A percentile compares a stretch with the other conserved stretches of the same genome.
These are phyloP conservation scores for Fragilariopsis cylindrus DNA, from an alignment of 108 stramenopile genomes.

Conservation along the genomic window DNA sequence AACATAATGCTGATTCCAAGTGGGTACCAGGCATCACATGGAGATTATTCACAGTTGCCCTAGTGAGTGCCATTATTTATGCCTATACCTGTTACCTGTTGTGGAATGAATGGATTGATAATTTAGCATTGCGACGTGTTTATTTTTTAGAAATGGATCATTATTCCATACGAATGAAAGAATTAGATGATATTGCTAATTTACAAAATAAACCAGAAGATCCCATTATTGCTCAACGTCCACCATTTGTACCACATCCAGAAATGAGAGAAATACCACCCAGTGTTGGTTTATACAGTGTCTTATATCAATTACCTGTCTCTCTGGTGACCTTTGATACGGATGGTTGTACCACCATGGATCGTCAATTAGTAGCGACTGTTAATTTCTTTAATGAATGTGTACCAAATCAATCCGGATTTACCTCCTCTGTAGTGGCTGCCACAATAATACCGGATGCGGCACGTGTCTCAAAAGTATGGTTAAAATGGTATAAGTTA, in stretches of 20 bases:
- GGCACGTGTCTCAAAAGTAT: constrained; percentile 58
- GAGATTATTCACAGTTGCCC: neutral
- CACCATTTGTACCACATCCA: constrained; percentile 79
- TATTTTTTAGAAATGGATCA: constrained; percentile 76
- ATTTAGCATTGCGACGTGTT: constrained; percentile 64
- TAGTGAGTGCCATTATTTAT: constrained; percentile 23
- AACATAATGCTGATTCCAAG: neutral
- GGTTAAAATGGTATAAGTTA: constrained; percentile 79
- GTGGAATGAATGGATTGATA: constrained; percentile 50
- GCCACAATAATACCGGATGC: constrained; percentile 81
- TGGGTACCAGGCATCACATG: constrained; percentile 15
- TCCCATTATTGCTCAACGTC: constrained; percentile 32
- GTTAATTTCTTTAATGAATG: constrained; percentile 79
- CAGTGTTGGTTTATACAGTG: constrained; percentile 67
- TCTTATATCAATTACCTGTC: constrained; percentile 29
- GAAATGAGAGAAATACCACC: constrained; percentile 76
- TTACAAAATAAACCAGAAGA: constrained; percentile 21
- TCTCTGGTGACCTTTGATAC: constrained; percentile 12
- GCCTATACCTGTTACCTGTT: constrained; percentile 42
- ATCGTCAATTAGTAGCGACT: constrained; percentile 76
- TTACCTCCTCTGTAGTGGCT: constrained; percentile 77
- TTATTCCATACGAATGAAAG: constrained; percentile 50
- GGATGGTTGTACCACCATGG: constrained; percentile 21
- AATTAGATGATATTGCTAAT: constrained; percentile 51
- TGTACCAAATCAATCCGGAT: constrained; percentile 82